These are phyloP conservation scores for Hypoxylon sp. DNA, from an alignment of 2,329 filamentous ascomycete genomes.

Conservation along the genomic window DNA sequence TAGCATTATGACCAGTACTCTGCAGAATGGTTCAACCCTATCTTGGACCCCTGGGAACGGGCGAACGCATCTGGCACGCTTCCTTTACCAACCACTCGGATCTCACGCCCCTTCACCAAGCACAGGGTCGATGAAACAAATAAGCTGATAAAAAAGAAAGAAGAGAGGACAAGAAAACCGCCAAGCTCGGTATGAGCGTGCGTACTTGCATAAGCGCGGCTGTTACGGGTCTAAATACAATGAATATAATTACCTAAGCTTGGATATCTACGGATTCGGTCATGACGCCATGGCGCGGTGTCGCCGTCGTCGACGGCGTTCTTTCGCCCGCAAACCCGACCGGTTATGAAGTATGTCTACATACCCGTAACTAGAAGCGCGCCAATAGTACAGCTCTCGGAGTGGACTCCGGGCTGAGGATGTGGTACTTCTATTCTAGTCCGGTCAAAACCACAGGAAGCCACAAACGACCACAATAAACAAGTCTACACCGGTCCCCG, in stretches of 20 bases:
- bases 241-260: conserved; percentile 11
- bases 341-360: not conserved
- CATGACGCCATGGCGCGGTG: conserved; percentile 17
- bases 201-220: conserved; percentile 7
- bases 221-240: conserved; percentile 3
- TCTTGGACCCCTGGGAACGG: conserved; percentile 32
- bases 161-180: not conserved
- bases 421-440: not conserved
- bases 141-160: not conserved
- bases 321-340: conserved; percentile 4
- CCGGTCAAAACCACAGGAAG: conserved; percentile 10
- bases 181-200: conserved; percentile 1
- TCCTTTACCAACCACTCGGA: conserved; percentile 22
- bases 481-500: conserved; percentile 7
- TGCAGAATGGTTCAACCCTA: conserved; percentile 16
- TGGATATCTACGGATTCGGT: not conserved
- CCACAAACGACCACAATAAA: conserved; percentile 16
- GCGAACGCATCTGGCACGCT: conserved; percentile 27
- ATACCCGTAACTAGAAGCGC: not conserved
- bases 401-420: not conserved
- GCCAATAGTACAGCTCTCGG: conserved; percentile 1
- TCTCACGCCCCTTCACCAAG: not conserved
- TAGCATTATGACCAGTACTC: conserved; percentile 21
- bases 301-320: conserved; percentile 3
- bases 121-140: conserved; percentile 2